Evolutionary conservation across 805 yeast species (phyloP).

Genomic region (Debaryomyces tyrocola): DNA sequence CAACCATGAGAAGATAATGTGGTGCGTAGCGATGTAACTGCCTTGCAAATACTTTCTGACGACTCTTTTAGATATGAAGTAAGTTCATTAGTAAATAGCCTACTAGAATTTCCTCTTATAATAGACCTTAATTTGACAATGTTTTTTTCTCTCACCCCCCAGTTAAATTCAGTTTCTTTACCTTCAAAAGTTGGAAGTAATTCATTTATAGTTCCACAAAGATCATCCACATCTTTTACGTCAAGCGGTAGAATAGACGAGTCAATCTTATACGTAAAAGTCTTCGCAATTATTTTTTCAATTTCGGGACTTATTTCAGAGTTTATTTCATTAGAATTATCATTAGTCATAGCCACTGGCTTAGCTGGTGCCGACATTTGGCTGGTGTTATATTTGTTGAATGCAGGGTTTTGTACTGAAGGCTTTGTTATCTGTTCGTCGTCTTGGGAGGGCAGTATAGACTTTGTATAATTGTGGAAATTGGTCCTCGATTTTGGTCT

Average conservation of each 20-base stretch:
- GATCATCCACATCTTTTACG: slow-evolving; percentile 20
- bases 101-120: slow-evolving; percentile 55
- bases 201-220: slow-evolving; percentile 17
- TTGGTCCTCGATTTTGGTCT: not conserved
- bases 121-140: slow-evolving; percentile 58
- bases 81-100: slow-evolving; percentile 39
- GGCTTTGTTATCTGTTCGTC: too few species aligned
- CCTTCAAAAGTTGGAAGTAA: slow-evolving; percentile 50
- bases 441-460: not conserved
- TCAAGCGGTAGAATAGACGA: slow-evolving; percentile 29
- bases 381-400: too few species aligned
- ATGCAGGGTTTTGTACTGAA: too few species aligned
- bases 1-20: slow-evolving; percentile 77
- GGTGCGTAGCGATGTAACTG: slow-evolving; percentile 75
- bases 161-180: slow-evolving; percentile 84
- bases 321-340: too few species aligned
- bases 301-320: slow-evolving; percentile 8
- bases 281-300: slow-evolving; percentile 15
- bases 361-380: too few species aligned
- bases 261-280: slow-evolving; percentile 38
- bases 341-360: too few species aligned
- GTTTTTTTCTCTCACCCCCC: slow-evolving; percentile 70
- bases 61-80: slow-evolving; percentile 25
- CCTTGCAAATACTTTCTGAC: slow-evolving; percentile 61
- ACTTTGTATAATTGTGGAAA: not conserved